These are phyloP conservation scores for Eimeria maxima DNA, from an alignment of 169 alveolate genomes.

Conservation along the genomic window DNA sequence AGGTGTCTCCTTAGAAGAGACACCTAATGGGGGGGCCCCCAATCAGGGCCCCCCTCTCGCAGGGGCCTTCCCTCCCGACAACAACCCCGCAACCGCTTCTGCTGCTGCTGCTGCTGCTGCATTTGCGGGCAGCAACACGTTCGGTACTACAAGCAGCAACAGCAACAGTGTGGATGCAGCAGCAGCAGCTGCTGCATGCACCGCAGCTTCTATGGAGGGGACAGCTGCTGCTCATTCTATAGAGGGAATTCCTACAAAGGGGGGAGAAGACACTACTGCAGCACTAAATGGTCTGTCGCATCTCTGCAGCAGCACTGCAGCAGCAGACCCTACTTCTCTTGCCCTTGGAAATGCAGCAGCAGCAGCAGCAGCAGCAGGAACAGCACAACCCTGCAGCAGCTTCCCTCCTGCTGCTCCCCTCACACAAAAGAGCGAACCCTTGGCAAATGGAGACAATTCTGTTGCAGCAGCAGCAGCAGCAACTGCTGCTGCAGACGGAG, in stretches of 20 bases:
- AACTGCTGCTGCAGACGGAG: slow-evolving; percentile 2
- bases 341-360: background rate
- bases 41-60: background rate
- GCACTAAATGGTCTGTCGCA: background rate
- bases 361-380: no score
- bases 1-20: background rate
- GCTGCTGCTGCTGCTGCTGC: background rate
- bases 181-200: slow-evolving; percentile 38
- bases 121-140: background rate
- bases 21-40: background rate
- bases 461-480: background rate
- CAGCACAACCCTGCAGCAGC: background rate
- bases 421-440: background rate
- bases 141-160: background rate
- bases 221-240: background rate
- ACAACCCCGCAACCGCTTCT: background rate
- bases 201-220: background rate
- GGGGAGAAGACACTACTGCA: background rate
- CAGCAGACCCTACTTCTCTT: background rate
- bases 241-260: background rate
- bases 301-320: slow-evolving; percentile 17
- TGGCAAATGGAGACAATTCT: background rate
- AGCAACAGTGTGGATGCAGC: background rate
- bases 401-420: background rate
- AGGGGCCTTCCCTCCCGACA: background rate